phyloP scores from a whole-genome alignment of 2,329 filamentous ascomycete species.

The Trichophyton mentagrophytes region DNA sequence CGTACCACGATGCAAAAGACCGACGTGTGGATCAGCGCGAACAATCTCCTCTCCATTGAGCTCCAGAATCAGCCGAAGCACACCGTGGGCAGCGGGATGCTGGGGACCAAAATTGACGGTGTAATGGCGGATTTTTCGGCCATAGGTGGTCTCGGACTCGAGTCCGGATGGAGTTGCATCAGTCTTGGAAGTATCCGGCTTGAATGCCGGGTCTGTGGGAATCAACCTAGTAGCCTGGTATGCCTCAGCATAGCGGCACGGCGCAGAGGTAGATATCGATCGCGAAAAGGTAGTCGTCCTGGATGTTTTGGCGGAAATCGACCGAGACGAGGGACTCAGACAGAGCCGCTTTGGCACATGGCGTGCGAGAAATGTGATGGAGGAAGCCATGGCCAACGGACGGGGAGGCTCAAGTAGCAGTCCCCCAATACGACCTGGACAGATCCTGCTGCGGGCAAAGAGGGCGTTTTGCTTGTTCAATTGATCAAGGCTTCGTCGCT shows the following conservation, averaged over 20 bases:
- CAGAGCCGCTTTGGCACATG: constrained; percentile 48
- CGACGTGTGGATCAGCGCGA: constrained; percentile 91
- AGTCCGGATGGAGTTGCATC: constrained; percentile 24
- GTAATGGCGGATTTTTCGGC: constrained; percentile 92
- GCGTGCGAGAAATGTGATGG: constrained; percentile 48
- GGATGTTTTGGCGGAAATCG: constrained; percentile 24
- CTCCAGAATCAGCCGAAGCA: constrained; percentile 93
- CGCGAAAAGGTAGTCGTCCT: constrained; percentile 37
- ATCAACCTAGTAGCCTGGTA: constrained; percentile 43
- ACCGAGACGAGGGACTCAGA: constrained; percentile 37
- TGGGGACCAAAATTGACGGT: constrained; percentile 99
- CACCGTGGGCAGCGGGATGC: constrained; percentile 95
- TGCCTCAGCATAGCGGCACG: constrained; percentile 41
- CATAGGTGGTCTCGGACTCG: constrained; percentile 33
- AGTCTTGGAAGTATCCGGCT: constrained; percentile 18
- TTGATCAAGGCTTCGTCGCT: not conserved
- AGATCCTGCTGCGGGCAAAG: constrained; percentile 1
- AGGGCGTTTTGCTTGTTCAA: not conserved
- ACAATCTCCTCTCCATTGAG: constrained; percentile 96
- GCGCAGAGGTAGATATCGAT: constrained; percentile 43
- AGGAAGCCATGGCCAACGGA: constrained; percentile 42
- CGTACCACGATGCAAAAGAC: constrained; percentile 87
- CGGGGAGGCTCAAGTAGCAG: constrained; percentile 12
- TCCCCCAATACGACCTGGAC: constrained; percentile 4
- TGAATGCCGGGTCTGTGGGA: constrained; percentile 42